Evolutionary conservation across 1,284 basidiomycete species (phyloP).

Genomic region (Cutaneotrichosporon daszewskae): DNA sequence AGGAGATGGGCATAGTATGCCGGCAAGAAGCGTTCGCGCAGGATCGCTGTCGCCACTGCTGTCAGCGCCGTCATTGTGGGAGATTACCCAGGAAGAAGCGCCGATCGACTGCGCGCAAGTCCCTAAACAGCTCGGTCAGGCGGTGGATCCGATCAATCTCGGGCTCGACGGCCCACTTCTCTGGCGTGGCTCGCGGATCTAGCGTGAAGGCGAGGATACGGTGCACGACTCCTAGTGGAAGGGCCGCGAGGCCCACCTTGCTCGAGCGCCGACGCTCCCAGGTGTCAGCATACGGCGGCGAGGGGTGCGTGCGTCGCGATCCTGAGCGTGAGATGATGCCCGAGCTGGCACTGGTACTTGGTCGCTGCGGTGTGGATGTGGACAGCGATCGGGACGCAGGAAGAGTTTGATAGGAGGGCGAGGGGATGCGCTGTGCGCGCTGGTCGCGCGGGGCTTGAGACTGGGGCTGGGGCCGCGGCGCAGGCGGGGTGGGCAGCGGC

Average conservation of each 20-base stretch:
- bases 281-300: slow-evolving; percentile 1
- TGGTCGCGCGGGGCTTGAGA: too few species aligned
- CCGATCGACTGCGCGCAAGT: slow-evolving; percentile 29
- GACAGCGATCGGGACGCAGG: background rate
- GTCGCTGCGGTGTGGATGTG: too few species aligned
- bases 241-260: too few species aligned
- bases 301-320: background rate
- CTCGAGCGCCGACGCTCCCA: too few species aligned
- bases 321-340: too few species aligned
- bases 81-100: slow-evolving; percentile 35
- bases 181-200: slow-evolving; percentile 32
- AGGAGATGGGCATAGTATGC: slow-evolving; percentile 21
- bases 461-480: too few species aligned
- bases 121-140: slow-evolving; percentile 27
- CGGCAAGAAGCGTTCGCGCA: slow-evolving; percentile 24
- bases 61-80: slow-evolving; percentile 1
- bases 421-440: too few species aligned
- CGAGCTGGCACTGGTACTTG: too few species aligned
- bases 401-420: background rate
- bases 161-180: slow-evolving; percentile 22
- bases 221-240: slow-evolving; percentile 34
- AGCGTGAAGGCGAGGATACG: slow-evolving; percentile 31
- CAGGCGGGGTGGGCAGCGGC: slow-evolving; percentile 1
- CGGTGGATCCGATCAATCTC: slow-evolving; percentile 34
- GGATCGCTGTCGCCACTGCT: slow-evolving; percentile 30